A percentile compares a stretch with the other conserved stretches of the same genome.
These are phyloP conservation scores for Aspergillus proliferans DNA, from an alignment of 2,329 filamentous ascomycete genomes.

Conservation along the genomic window DNA sequence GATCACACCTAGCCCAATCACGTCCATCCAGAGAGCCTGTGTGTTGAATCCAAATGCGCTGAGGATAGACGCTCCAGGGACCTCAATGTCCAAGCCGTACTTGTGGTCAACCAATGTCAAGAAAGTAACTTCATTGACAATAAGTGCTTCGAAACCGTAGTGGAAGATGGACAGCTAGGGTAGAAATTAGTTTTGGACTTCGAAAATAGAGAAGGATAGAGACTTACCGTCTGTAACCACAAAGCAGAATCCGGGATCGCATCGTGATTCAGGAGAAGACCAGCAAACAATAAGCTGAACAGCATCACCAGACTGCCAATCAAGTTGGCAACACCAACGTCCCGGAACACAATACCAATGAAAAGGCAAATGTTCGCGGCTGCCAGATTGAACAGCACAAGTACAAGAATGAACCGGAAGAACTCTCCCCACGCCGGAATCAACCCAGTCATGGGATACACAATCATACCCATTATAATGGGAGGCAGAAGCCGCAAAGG, in stretches of 20 bases:
- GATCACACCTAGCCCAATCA: constrained; percentile 74
- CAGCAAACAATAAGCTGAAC: constrained; percentile 91
- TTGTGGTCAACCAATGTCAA: constrained; percentile 88
- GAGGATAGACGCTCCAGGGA: constrained; percentile 87
- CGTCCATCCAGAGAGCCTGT: constrained; percentile 75
- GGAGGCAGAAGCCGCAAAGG: constrained; percentile 91
- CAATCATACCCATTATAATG: constrained; percentile 87
- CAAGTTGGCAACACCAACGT: constrained; percentile 83
- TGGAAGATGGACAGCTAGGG: constrained; percentile 85
- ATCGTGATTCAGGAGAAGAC: constrained; percentile 88
- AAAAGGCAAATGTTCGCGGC: constrained; percentile 91
- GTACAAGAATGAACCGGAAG: constrained; percentile 80
- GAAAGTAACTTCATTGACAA: constrained; percentile 93
- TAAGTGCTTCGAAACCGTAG: constrained; percentile 91
- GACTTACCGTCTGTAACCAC: constrained; percentile 76
- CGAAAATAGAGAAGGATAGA: not conserved
- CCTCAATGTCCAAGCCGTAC: constrained; percentile 92
- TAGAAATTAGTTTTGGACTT: constrained; percentile 19
- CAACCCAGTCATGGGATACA: constrained; percentile 96
- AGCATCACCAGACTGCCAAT: constrained; percentile 95
- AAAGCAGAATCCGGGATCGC: constrained; percentile 77
- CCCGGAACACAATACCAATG: constrained; percentile 91
- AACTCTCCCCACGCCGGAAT: constrained; percentile 78
- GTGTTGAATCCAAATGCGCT: constrained; percentile 94
- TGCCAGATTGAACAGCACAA: constrained; percentile 93